Evolutionary conservation across 768 basidiomycete genomes (phyloP).

Genomic region (Suillus paluster): DNA sequence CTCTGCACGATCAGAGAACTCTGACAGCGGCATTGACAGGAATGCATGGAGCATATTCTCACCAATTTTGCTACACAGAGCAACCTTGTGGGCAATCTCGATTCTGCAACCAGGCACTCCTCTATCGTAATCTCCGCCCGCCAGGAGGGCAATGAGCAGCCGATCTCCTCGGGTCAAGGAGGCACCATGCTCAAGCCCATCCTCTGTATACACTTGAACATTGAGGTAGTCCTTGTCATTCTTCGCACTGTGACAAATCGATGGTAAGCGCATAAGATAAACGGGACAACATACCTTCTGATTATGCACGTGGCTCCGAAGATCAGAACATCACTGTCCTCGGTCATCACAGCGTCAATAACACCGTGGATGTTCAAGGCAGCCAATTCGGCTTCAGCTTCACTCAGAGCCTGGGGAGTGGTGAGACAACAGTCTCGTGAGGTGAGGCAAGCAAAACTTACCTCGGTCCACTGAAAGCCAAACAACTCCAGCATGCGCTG

Average conservation of each 20-base stretch:
- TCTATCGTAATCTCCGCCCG: background rate
- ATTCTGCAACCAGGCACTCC: slow-evolving; percentile 2
- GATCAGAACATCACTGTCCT: slow-evolving; percentile 42
- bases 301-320: slow-evolving; percentile 32
- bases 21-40: background rate
- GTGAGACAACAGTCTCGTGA: too few species aligned
- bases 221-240: too few species aligned
- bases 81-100: slow-evolving; percentile 1
- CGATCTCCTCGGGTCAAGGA: too few species aligned
- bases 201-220: too few species aligned
- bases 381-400: slow-evolving; percentile 17
- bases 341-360: too few species aligned
- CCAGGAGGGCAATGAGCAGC: background rate
- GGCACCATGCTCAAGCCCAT: too few species aligned
- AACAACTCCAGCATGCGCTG: background rate
- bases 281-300: slow-evolving; percentile 5
- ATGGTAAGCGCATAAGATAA: too few species aligned
- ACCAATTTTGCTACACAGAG: background rate
- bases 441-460: background rate
- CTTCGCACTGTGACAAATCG: too few species aligned
- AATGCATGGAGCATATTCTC: too few species aligned
- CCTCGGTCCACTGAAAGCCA: background rate
- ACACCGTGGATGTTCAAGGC: slow-evolving; percentile 24
- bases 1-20: background rate
- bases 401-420: slow-evolving; percentile 9